Evolutionary conservation across 441 rosid genomes (phyloP).

Genomic region (Mallotus repandus): DNA sequence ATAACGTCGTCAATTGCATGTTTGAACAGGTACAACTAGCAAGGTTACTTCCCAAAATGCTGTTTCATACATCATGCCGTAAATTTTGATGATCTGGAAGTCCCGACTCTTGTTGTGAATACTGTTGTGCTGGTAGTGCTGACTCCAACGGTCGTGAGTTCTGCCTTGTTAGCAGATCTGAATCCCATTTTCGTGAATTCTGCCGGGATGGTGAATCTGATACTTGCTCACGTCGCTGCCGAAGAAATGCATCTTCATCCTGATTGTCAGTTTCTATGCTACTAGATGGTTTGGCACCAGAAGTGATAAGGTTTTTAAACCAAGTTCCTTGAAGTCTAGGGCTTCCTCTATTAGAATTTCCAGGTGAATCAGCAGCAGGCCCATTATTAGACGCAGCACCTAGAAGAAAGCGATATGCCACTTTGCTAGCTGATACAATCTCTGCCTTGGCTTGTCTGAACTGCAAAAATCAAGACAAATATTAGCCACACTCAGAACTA

Average conservation of each 20-base stretch:
- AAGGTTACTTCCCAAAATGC: constrained; percentile 12
- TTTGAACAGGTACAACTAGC: constrained; percentile 20
- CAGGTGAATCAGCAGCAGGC: constrained; percentile 42
- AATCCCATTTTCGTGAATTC: constrained; percentile 26
- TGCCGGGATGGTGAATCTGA: constrained; percentile 19
- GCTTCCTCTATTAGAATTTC: constrained; percentile 57
- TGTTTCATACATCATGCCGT: constrained; percentile 28
- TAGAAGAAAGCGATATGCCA: constrained; percentile 80
- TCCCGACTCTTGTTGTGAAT: constrained; percentile 12
- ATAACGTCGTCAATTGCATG: constrained; percentile 10
- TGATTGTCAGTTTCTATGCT: constrained; percentile 45
- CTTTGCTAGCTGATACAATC: constrained; percentile 93
- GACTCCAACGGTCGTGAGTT: constrained; percentile 23
- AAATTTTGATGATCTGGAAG: constrained; percentile 25
- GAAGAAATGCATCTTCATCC: constrained; percentile 27
- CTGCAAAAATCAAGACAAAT: constrained; percentile 41
- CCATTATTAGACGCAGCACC: constrained; percentile 56
- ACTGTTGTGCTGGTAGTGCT: constrained; percentile 20
- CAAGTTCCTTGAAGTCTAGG: constrained; percentile 69
- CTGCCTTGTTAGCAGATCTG: constrained; percentile 22
- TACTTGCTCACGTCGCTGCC: constrained; percentile 26
- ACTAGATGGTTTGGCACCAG: constrained; percentile 76
- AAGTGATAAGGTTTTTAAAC: constrained; percentile 70
- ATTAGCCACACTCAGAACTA: neutral
- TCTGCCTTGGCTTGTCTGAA: constrained; percentile 95